Base-by-base conservation (phyloP, 1,139 yeast species). In the Debaryomyces fabryi region DNA sequence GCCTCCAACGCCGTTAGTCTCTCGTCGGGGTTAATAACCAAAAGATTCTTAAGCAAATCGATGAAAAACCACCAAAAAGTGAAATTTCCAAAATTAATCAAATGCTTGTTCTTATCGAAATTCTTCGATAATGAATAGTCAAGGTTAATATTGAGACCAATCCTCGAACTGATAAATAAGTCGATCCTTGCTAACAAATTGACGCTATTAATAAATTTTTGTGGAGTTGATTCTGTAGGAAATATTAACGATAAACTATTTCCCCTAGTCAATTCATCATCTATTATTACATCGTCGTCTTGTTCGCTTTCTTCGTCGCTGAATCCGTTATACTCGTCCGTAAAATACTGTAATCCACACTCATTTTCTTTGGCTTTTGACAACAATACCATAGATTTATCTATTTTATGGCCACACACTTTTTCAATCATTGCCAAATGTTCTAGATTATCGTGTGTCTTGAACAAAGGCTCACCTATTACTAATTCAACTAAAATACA, bases 381-480 rank as follows among this genome's bases (percentile, higher is more conserved):
- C 24, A 54, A 45, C 41, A 63, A 62, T 12, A 76, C 73, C 71
- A 76, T 69, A 20, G 61, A 56, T 52, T 68, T 70, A 52, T 74
- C 78, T 32, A 76, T 71, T 21, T 52, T 57, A 42, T 69, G 65
- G 18, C 83, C 83, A 38, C 85, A 72, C 15, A 92, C 81, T 55
- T 83, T 84, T 66, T 93, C 95, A 88, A 95, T 93, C 86, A 95
- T 85, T 13, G 96, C 96, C 64, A 95, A 75, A 69, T 95, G 99
- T 66, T 93, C 98, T 50, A 85, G 72, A 65, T 93, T 92, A 62
- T 93, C 97, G 65, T 93, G 97, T 0, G 98, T 95, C 56, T 89
- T 92, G 67, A 93, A 95, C 29, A 95, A 70, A 0, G 97, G 97
- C 59, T 90, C 96, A n/a, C 99, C 99, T 27, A 96, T 89, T 45